Evolutionary conservation across 768 basidiomycete genomes (phyloP), one percentile per base, ranked within the genome.

Genomic region (Lentinula detonsa): DNA sequence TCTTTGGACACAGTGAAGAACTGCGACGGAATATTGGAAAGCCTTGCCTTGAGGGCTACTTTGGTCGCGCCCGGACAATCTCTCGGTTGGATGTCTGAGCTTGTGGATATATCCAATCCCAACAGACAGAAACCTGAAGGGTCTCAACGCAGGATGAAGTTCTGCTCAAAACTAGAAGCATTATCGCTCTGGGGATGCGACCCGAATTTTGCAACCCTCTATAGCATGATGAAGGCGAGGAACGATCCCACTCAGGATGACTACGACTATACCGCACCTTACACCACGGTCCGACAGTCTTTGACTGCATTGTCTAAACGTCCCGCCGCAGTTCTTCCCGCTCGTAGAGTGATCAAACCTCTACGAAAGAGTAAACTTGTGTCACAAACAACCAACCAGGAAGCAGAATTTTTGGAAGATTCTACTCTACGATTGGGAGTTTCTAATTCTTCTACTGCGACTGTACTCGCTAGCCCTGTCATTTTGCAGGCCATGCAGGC

Each of bases 91-190:
- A 56, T 72, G 11, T 71, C 76, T 61, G 72, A 72, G 28, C 58
- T 63, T 43, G 59, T 64, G 42, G 54, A 60, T 37, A 11, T 50
- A 52, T 37, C 45, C 16, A 57, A 54, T 46, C 42, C 31, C 33
- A 60, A 52, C 58, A 18, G 35, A 10, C 59, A 53, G 61, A 62
- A 21, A 46, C 60, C 6, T n/a, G 56, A 37, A 23, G 33, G 34
- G 45, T 59, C 13, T n/a, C 56, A 23, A 39, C 45, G 34, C 8
- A 46, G 57, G 21, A 78, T 81, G 63, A 81, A 77, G 60, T 71
- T 78, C 49, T 84, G 83, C 65, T 80, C 82, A 23, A 73, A 75
- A 40, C 72, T 85, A 50, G 79, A 80, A 66, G 75, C 78, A n/a
- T 70, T 84, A 37, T 73, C 77, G 42, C 74, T 85, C 60, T 82